Conservation (phyloP, 805 yeast genomes). For the Kockiozyma suomiensis region DNA sequence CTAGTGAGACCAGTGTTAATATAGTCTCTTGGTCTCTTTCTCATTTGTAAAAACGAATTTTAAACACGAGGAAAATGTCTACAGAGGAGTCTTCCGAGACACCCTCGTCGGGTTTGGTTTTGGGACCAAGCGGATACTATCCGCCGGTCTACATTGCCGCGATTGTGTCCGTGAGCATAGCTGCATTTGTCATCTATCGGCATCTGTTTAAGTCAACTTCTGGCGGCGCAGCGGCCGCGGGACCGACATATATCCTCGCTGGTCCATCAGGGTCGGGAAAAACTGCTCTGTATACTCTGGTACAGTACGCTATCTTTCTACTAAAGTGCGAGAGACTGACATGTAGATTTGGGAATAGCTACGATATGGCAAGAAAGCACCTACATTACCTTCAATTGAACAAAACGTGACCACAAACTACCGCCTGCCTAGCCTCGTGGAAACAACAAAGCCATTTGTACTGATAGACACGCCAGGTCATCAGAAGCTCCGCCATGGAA, state of each 20-base stretch:
- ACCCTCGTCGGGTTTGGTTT: too few species aligned
- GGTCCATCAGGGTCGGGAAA: slow-evolving; percentile 72
- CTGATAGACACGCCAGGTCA: slow-evolving; percentile 91
- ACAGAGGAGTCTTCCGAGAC: too few species aligned
- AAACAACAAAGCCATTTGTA: slow-evolving; percentile 48
- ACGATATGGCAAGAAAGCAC: slow-evolving; percentile 32
- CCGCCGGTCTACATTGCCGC: slow-evolving; percentile 1
- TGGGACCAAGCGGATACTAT: too few species aligned
- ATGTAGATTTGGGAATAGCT: slow-evolving; percentile 11
- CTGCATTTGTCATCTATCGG: slow-evolving; percentile 2
- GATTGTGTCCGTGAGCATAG: background rate
- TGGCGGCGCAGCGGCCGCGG: slow-evolving; percentile 23
- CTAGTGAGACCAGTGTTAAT: too few species aligned
- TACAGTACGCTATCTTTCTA: slow-evolving; percentile 13
- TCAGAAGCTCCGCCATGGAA: slow-evolving; percentile 64
- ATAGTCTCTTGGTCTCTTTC: too few species aligned
- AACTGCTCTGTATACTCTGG: slow-evolving; percentile 54
- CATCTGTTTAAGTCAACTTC: background rate
- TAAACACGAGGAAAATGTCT: too few species aligned
- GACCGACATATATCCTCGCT: slow-evolving; percentile 61
- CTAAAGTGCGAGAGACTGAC: background rate
- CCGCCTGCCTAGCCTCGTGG: slow-evolving; percentile 47
- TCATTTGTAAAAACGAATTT: too few species aligned
- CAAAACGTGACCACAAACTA: slow-evolving; percentile 47
- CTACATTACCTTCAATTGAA: slow-evolving; percentile 58